These are phyloP conservation scores for Camillea tinctor DNA, from an alignment of 2,329 filamentous ascomycete genomes.

Conservation along the genomic window DNA sequence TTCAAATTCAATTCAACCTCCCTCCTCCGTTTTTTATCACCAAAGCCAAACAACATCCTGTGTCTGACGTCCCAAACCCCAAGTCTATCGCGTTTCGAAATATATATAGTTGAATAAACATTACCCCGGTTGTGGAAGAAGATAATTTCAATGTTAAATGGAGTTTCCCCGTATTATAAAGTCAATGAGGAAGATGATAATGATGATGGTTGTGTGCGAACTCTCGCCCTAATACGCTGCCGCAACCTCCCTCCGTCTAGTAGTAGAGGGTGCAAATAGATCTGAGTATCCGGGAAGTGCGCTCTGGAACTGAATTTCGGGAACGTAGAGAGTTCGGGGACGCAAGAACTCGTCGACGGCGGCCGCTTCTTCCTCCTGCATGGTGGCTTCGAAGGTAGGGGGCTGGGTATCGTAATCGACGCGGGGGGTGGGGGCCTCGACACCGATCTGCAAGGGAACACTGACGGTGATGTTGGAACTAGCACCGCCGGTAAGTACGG, in stretches of 20 bases:
- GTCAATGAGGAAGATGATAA: no score
- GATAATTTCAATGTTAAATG: no score
- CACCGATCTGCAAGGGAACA: constrained; percentile 52
- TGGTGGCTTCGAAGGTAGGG: constrained; percentile 50
- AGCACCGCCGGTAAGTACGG: constrained; percentile 37
- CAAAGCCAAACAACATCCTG: not conserved
- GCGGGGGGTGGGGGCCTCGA: constrained; percentile 34
- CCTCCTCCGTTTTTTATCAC: not conserved
- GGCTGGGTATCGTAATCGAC: constrained; percentile 32
- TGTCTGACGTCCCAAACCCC: no score
- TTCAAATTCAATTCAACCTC: not conserved
- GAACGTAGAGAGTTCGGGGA: constrained; percentile 39
- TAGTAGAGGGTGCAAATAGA: not conserved
- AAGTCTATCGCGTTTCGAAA: no score
- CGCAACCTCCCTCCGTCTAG: no score
- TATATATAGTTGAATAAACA: no score
- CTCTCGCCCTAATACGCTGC: no score
- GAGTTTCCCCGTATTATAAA: no score
- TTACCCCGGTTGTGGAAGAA: no score
- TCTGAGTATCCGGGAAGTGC: constrained; percentile 37
- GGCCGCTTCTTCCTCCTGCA: constrained; percentile 23
- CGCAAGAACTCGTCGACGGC: constrained; percentile 39
- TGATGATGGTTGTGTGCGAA: no score
- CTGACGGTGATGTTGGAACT: constrained; percentile 44
- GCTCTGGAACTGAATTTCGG: constrained; percentile 30